Evolutionary conservation across 805 yeast species (phyloP), one percentile per base, ranked within the genome.

Genomic region (Yarrowia sp.): DNA sequence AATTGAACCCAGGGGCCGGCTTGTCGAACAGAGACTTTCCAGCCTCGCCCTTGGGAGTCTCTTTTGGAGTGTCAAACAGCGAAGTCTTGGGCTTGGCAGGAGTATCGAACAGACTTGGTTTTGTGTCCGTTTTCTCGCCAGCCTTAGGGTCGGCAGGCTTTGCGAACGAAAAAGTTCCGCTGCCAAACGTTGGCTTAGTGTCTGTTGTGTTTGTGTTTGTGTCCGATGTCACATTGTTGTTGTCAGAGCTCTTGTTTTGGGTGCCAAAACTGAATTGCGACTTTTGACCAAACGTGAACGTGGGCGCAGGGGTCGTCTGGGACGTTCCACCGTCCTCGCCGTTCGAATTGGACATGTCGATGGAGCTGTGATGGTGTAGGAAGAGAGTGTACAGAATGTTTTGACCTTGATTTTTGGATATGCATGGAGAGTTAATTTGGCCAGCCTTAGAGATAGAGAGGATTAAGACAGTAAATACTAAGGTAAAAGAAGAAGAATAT

Each of bases 311-410:
- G 7, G 14, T 38, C n/a, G 21, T 5, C 14, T 14, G 38, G 17
- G 54, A 19, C 54, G 19, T 5, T 4, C 38, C 17, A 6, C 21
- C 40, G 54, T 30, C 54, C 6, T 24, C 58, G 16, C 21, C 19
- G 41, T 35, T 51, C 58, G 41, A 51, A 51, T 51, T 35, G 41
- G 41, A 51, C 58, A 51, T 51, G 30, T 33, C 54, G 28, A 46
- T 46, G 54, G n/a, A 14, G 12, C n/a, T 44, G 24, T 46, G 24
- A 5, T 10, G 11, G 17, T 7, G 35, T 16, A 41, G 33, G 9
- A 28, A 14, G 5, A 8, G 19, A 12, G 6, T 8, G 19, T 30
- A 17, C 26, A 10, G 14, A 7, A 19, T 51, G 40, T 51, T 33
- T 33, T 51, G 52, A 26, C 14, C 22, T n/a, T 16, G 30, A 22